Conservation (phyloP, 2,329 filamentous ascomycete genomes). For the Teratosphaeria zuluensis region DNA sequence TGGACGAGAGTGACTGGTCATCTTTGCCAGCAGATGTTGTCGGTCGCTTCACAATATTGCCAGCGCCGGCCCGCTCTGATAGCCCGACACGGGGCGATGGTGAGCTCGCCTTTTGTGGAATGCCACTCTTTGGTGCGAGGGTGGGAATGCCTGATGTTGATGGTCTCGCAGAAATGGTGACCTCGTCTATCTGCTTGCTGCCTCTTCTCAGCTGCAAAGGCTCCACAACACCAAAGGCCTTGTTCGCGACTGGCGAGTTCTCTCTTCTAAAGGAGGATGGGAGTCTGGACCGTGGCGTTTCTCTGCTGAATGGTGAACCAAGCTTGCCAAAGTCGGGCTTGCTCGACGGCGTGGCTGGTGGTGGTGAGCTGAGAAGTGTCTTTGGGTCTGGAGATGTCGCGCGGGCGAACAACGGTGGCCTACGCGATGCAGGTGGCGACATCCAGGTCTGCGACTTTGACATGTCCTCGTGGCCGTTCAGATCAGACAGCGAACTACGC, state of each 20-base stretch:
- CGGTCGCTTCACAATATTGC: constrained; percentile 49
- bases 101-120: constrained; percentile 24
- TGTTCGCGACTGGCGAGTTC: constrained; percentile 28
- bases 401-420: constrained; percentile 12
- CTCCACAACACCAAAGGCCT: constrained; percentile 10
- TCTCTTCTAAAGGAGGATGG: constrained; percentile 34
- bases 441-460: constrained; percentile 9
- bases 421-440: constrained; percentile 14
- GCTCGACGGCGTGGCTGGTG: constrained; percentile 24
- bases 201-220: constrained; percentile 21
- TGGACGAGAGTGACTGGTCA: constrained; percentile 4
- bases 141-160: constrained; percentile 42
- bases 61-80: constrained; percentile 38
- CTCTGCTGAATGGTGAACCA: constrained; percentile 27
- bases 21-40: constrained; percentile 39
- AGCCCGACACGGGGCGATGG: constrained; percentile 43
- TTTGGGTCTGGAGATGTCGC: constrained; percentile 14
- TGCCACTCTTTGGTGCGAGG: constrained; percentile 27
- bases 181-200: constrained; percentile 18
- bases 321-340: constrained; percentile 28
- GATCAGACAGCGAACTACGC: constrained; percentile 82
- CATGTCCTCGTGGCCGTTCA: constrained; percentile 55
- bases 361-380: constrained; percentile 27
- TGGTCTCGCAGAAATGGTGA: constrained; percentile 17
- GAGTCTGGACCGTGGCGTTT: constrained; percentile 23